Evolutionary conservation across 2,329 filamentous ascomycete genomes (phyloP), one percentile per base, ranked within the genome.

Genomic region (Alternaria gansuensis): DNA sequence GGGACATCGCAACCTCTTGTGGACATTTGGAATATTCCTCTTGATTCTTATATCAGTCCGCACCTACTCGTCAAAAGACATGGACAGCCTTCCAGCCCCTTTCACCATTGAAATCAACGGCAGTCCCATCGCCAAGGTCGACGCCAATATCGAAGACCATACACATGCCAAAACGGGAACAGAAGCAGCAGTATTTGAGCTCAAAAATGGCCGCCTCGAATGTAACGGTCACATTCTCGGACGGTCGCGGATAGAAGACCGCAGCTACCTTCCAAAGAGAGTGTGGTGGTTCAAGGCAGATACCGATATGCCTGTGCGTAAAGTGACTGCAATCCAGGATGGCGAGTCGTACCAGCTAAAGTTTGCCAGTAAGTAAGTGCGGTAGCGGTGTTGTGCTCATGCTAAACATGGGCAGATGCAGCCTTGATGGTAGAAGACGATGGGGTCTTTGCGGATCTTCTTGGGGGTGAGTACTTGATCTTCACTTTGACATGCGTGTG

Each of bases 271-370:
- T 9, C 68, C 68, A n/a, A 70, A 70, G 56, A 50, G 50, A 31
- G 65, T 70, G 17, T 63, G 36, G 17, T 70, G 68, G 68, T 70
- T 64, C 65, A 69, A 68, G 51, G 54, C 49, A 3, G 64, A 67
- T 10, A 62, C 48, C 10, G 51, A 58, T 14, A 46, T 44, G 14
- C 54, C 37, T 6, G 55, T 66, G 4, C 52, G 62, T n/a, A 59
- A 64, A 34, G 67, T 70, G n/a, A 63, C 54, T 34, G 66, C 64
- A 24, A 53, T 54, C 13, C 45, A 64, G 43, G 55, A 68, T 4
- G 67, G 60, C 33, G 57, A 56, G 3, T 43, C 52, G 6, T 69
- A 66, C 45, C 41, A 57, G 24, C 39, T 69, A 40, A 57, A 54
- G 23, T 69, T 69, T 33, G 28, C 58, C 14, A 60, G 67, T 69